Evolutionary conservation across 2,329 filamentous ascomycete genomes (phyloP).

Genomic region (Coniochaeta sp.): DNA sequence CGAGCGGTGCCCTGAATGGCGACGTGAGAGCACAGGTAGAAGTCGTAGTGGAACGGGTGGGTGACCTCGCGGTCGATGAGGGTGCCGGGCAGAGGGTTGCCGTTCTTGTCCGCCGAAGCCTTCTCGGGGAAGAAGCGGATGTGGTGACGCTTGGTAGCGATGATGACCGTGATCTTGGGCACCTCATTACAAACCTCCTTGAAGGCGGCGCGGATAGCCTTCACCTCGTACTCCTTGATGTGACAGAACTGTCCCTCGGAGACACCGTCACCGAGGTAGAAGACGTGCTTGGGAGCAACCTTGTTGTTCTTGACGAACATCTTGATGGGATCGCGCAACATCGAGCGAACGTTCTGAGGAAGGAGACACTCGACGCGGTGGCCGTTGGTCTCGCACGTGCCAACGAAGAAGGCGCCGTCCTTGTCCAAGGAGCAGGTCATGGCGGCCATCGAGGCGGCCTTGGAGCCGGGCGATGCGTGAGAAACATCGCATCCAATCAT

Average conservation of each 20-base stretch:
- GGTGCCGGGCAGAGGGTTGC: constrained; percentile 79
- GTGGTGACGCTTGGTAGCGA: constrained; percentile 92
- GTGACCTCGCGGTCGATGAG: constrained; percentile 86
- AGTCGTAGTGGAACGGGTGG: constrained; percentile 85
- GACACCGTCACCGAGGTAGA: constrained; percentile 92
- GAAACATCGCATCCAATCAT: constrained; percentile 90
- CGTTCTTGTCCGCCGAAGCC: constrained; percentile 57
- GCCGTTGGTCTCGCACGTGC: constrained; percentile 76
- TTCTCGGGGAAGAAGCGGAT: constrained; percentile 80
- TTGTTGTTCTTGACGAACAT: constrained; percentile 55
- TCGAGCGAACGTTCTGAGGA: constrained; percentile 54
- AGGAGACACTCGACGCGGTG: constrained; percentile 73
- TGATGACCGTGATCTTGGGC: constrained; percentile 73
- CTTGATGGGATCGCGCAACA: constrained; percentile 57
- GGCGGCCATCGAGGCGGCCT: constrained; percentile 69
- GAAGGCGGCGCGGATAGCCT: constrained; percentile 59
- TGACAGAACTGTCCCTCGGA: constrained; percentile 78
- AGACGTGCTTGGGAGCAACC: constrained; percentile 64
- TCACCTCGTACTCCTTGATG: constrained; percentile 73
- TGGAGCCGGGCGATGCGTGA: constrained; percentile 64
- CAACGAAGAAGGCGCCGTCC: constrained; percentile 67
- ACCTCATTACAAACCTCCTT: constrained; percentile 23
- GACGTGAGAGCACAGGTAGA: constrained; percentile 56
- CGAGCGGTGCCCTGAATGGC: constrained; percentile 93
- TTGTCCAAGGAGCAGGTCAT: constrained; percentile 76